These are phyloP conservation scores for Bromus sterilis DNA, from an alignment of 176 grass and related monocot genomes.

Conservation along the genomic window DNA sequence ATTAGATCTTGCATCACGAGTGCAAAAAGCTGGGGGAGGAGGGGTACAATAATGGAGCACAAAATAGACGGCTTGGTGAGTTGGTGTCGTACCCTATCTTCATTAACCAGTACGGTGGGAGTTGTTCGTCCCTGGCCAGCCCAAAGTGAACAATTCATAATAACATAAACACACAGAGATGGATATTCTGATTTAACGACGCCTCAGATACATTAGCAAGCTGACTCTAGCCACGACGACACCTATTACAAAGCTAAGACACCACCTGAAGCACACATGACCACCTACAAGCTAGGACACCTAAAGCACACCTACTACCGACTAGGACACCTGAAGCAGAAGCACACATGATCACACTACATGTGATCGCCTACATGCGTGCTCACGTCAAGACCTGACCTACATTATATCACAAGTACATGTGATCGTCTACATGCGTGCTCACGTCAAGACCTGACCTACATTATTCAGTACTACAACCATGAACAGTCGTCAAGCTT, in stretches of 20 bases:
- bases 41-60: too few species aligned
- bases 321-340: neutral
- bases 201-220: neutral
- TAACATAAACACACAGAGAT: neutral
- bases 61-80: too few species aligned
- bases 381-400: neutral
- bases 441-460: neutral
- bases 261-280: neutral
- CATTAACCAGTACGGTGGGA: too few species aligned
- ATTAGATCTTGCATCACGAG: too few species aligned
- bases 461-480: neutral
- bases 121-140: too few species aligned
- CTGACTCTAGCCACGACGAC: neutral
- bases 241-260: neutral
- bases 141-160: neutral
- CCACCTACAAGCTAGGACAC: neutral
- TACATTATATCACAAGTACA: constrained; percentile 1
- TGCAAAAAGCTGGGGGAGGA: too few species aligned
- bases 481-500: neutral
- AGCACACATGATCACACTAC: neutral
- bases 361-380: neutral
- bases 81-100: too few species aligned
- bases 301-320: neutral
- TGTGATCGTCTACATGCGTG: neutral
- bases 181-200: neutral